Base-by-base conservation (phyloP, 345 rosid species). In the Pistacia integerrima region DNA sequence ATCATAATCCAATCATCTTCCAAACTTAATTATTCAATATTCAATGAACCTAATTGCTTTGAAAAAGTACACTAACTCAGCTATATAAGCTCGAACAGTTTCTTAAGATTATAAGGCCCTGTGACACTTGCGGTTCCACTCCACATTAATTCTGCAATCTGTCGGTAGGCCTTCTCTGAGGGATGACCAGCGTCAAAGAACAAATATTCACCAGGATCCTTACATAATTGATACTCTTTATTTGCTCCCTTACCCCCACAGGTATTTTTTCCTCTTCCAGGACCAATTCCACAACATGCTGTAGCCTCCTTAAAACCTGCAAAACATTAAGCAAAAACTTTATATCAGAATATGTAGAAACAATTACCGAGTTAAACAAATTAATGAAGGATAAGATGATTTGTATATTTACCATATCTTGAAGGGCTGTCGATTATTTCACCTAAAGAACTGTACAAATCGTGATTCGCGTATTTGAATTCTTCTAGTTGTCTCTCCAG, bases 111-210 rank as follows among this genome's bases (percentile, higher is more conserved):
- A 69, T 66, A 46, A 73, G 83, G 79, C 20, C 68, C 54, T 4
- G 76, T 63, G 25, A 56, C 30, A 11, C 59, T 57, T 4, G 64
- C 0, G 14, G 56, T 33, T 52, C 87, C 90, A 33, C 16, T 65
- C 93, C 89, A 88, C 44, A 82, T 71, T 12, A 85, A 49, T 36
- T 85, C 57, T 0, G 88, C 80, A 28, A 76, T 55, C 36, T 85
- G 89, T 13, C 36, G 33, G 69, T 86, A 68, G 12, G 71, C 84
- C 52, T 60, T 81, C 28, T 86, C 83, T 0, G 84, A 76, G 13
- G 80, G 67, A 80, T 88, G 88, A 55, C 2, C 59, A 1, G 20
- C 28, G 59, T 85, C 88, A 44, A 82, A 88, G 67, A 81, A 88
- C 28, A 88, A 6, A 33, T 81, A 84, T 5, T 81, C 85, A 4